Percentiles rank a stretch among this genome's conserved stretches.
Evolutionary conservation across 1,139 yeast genomes (phyloP).

Genomic region (Yamadazyma atlantica): DNA sequence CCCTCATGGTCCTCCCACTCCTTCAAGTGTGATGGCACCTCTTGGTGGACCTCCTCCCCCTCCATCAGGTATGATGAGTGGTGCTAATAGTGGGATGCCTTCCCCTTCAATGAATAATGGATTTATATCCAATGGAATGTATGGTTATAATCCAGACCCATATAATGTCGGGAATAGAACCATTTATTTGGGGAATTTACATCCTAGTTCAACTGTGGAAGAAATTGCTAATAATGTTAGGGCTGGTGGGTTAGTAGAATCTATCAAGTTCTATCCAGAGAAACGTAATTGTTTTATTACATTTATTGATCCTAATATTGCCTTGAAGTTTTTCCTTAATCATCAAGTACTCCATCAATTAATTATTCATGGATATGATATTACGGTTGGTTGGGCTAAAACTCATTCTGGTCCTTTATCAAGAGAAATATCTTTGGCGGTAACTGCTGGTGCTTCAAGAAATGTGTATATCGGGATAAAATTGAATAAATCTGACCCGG

Average conservation of each 20-base stretch:
- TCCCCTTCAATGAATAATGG: conserved; percentile 1
- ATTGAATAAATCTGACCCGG: conserved; percentile 21
- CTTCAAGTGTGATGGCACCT: neutral
- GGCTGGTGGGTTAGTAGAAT: conserved; percentile 49
- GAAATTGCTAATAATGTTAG: conserved; percentile 51
- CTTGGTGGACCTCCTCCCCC: neutral
- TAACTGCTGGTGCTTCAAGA: conserved; percentile 50
- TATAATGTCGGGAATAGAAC: conserved; percentile 40
- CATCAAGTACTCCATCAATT: conserved; percentile 49
- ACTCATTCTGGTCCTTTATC: conserved; percentile 42
- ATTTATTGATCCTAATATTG: conserved; percentile 43
- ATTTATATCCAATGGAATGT: conserved; percentile 1
- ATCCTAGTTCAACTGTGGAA: conserved; percentile 45
- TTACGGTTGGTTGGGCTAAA: conserved; percentile 49
- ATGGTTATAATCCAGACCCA: conserved; percentile 21
- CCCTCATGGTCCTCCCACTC: conserved; percentile 1
- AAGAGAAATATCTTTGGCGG: conserved; percentile 43
- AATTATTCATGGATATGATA: conserved; percentile 46
- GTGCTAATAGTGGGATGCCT: neutral
- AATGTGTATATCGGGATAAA: conserved; percentile 47
- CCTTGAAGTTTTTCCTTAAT: conserved; percentile 41
- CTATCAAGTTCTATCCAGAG: conserved; percentile 36
- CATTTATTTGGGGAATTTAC: conserved; percentile 45
- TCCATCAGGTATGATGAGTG: neutral
- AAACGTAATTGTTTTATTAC: conserved; percentile 46